Conservation (phyloP, 169 alveolate genomes). For the Perkinsus olseni region DNA sequence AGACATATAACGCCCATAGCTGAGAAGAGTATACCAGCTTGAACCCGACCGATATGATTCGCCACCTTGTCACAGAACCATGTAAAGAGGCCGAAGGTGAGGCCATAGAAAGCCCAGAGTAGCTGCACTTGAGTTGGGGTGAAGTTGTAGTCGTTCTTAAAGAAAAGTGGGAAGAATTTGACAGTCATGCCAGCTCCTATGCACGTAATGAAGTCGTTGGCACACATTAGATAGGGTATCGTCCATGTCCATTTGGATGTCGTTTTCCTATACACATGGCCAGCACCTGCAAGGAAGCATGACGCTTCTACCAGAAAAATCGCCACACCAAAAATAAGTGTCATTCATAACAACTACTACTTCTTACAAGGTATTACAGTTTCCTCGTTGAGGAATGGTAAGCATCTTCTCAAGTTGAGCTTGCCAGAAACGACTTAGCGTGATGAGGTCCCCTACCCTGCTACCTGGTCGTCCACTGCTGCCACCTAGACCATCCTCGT, state of each 20-base stretch:
- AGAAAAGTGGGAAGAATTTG: slow-evolving; percentile 42
- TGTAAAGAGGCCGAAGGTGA: slow-evolving; percentile 25
- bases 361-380: not conserved
- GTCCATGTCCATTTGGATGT: not conserved
- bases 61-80: not conserved
- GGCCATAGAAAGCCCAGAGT: slow-evolving; percentile 21
- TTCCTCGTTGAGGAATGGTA: too few relatives aligned
- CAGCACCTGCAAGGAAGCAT: too few relatives aligned
- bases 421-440: not conserved
- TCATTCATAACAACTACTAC: not conserved
- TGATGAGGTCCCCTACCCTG: not conserved
- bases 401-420: not conserved
- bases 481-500: not conserved
- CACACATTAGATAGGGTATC: slow-evolving; percentile 18
- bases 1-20: slow-evolving; percentile 19
- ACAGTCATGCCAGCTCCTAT: slow-evolving; percentile 50
- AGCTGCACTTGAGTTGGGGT: slow-evolving; percentile 23
- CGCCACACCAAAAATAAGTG: not conserved
- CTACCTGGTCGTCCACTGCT: not conserved
- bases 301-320: not conserved
- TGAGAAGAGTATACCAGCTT: slow-evolving; percentile 5
- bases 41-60: slow-evolving; percentile 1
- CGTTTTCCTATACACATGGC: not conserved
- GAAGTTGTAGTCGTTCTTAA: slow-evolving; percentile 24
- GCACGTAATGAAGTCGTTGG: slow-evolving; percentile 25